Percentiles rank a stretch among this genome's conserved stretches.
Evolutionary conservation across 2,329 filamentous ascomycete species (phyloP).

Genomic region (Salinomyces thailandicus): DNA sequence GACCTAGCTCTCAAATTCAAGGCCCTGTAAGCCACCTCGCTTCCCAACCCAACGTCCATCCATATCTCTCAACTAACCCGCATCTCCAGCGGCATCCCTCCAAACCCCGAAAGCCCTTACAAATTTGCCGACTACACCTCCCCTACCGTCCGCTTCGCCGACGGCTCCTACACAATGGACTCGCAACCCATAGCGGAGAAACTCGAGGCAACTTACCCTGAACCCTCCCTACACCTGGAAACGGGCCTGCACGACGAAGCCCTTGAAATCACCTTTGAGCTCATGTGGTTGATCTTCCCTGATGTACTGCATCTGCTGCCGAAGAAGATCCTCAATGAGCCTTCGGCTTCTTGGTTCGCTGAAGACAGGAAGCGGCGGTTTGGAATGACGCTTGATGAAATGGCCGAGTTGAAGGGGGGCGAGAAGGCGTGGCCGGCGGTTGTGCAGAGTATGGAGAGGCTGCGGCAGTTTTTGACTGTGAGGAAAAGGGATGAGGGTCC

Average conservation of each 20-base stretch:
- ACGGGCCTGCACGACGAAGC: conserved; percentile 35
- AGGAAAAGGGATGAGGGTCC: conserved; percentile 41
- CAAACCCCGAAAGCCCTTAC: conserved; percentile 27
- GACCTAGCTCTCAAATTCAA: conserved; percentile 48
- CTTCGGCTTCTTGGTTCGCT: conserved; percentile 46
- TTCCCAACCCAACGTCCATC: neutral
- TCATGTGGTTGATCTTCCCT: conserved; percentile 17
- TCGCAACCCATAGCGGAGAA: conserved; percentile 48
- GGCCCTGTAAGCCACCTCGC: conserved; percentile 31
- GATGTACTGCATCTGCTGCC: conserved; percentile 31
- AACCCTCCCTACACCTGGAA: conserved; percentile 49
- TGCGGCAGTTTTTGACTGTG: conserved; percentile 39
- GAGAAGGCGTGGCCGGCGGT: conserved; percentile 42
- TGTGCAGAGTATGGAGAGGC: conserved; percentile 26
- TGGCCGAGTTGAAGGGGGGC: conserved; percentile 29
- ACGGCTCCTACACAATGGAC: conserved; percentile 54
- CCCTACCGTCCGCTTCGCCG: conserved; percentile 46
- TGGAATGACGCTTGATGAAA: conserved; percentile 40
- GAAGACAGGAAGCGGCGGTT: conserved; percentile 39
- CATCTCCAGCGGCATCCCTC: conserved; percentile 32
- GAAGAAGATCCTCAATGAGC: conserved; percentile 40
- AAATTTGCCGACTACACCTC: conserved; percentile 39
- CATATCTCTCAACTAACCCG: too few relatives aligned
- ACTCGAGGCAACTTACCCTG: conserved; percentile 50
- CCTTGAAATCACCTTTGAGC: conserved; percentile 28